A percentile compares a stretch with the other conserved stretches of the same genome.
Conservation (phyloP, 2,329 filamentous ascomycete species). For the Cordyceps tenuipes region DNA sequence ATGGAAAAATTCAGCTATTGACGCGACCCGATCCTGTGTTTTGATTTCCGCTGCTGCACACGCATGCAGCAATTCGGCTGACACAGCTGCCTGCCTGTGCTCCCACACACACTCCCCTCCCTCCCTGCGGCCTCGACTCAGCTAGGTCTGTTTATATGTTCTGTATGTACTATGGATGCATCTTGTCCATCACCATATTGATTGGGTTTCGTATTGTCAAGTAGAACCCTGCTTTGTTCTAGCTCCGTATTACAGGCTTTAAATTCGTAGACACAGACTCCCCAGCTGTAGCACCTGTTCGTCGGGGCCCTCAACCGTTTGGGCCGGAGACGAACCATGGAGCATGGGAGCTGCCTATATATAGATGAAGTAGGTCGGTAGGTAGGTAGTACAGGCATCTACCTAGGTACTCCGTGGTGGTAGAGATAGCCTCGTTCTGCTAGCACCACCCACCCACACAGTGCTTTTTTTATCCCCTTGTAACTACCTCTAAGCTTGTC, state of each 20-base stretch:
- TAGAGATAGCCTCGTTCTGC: not conserved
- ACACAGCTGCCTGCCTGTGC: not conserved
- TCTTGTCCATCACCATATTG: too few relatives aligned
- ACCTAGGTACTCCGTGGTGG: too few relatives aligned
- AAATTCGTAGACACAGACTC: not conserved
- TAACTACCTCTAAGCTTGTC: not conserved
- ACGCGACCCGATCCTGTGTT: too few relatives aligned
- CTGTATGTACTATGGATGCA: too few relatives aligned
- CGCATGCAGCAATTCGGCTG: not conserved
- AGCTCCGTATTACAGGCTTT: not conserved
- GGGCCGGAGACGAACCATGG: not conserved
- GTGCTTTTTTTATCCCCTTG: not conserved
- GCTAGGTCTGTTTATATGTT: not conserved
- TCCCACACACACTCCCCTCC: too few relatives aligned
- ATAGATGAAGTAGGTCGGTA: too few relatives aligned
- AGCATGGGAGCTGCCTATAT: too few relatives aligned
- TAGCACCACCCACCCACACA: not conserved
- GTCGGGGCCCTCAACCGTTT: not conserved
- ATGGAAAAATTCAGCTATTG: not conserved
- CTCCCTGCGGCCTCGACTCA: too few relatives aligned
- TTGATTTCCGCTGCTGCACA: not conserved
- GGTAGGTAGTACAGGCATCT: too few relatives aligned
- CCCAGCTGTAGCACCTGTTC: not conserved
- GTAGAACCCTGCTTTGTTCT: not conserved
- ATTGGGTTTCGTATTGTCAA: too few relatives aligned